These are phyloP conservation scores for Gastrolobium villosum DNA, from an alignment of 306 rosid genomes.

Conservation along the genomic window DNA sequence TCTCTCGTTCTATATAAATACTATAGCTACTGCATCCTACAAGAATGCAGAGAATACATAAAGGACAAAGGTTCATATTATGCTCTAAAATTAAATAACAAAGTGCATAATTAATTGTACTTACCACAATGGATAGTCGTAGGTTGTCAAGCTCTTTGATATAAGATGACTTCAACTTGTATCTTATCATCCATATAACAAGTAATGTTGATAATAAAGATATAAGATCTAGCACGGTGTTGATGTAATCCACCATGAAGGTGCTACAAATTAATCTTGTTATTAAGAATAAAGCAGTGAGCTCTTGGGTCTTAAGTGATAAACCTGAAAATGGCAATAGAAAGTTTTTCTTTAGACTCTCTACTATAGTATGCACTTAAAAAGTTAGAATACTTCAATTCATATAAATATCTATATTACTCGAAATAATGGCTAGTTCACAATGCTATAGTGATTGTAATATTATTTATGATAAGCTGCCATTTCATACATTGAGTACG, in stretches of 20 bases:
- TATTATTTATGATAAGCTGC: too few relatives aligned
- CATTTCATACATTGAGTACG: too few relatives aligned
- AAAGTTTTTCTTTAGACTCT: neutral
- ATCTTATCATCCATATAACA: constrained; percentile 74
- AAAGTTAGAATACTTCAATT: neutral
- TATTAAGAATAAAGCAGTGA: constrained; percentile 70
- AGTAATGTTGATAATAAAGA: constrained; percentile 63
- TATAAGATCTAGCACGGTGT: constrained; percentile 59
- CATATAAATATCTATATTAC: neutral
- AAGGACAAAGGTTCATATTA: neutral
- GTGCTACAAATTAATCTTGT: constrained; percentile 59
- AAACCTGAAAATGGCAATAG: constrained; percentile 60
- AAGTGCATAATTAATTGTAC: neutral
- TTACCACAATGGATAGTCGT: constrained; percentile 69
- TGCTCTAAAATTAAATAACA: neutral
- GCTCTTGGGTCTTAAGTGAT: constrained; percentile 79
- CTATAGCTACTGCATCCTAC: too few relatives aligned
- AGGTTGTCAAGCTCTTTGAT: constrained; percentile 74
- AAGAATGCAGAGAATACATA: neutral
- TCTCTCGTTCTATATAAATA: too few relatives aligned
- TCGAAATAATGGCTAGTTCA: too few relatives aligned
- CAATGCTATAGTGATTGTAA: too few relatives aligned
- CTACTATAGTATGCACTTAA: neutral
- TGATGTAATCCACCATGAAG: constrained; percentile 54
- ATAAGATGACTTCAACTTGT: constrained; percentile 72